Percentiles rank a stretch among this genome's conserved stretches.
Conservation (phyloP, 441 rosid genomes). For the Mallotus repandus region DNA sequence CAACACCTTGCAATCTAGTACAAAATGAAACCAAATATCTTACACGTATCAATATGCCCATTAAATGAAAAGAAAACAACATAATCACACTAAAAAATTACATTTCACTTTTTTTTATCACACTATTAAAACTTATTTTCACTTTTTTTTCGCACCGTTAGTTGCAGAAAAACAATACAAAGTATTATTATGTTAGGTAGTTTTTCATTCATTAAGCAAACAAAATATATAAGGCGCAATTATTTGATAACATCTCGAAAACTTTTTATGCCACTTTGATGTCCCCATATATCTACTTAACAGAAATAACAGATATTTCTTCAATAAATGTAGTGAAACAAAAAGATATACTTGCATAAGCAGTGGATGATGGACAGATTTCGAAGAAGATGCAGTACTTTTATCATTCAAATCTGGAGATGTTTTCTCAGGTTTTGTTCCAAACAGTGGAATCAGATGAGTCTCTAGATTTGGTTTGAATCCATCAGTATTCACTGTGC, state of each 20-base stretch:
- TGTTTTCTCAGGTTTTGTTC: slow-evolving; percentile 55
- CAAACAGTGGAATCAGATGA: slow-evolving; percentile 77
- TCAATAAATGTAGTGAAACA: slow-evolving; percentile 2
- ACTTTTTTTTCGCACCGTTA: background rate
- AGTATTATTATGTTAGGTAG: background rate
- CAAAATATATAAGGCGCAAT: background rate
- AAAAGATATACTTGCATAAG: slow-evolving; percentile 69
- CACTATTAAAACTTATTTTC: background rate
- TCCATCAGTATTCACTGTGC: slow-evolving; percentile 88
- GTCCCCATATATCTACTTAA: background rate
- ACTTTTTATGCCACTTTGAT: background rate
- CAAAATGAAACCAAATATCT: background rate
- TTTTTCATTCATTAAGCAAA: background rate
- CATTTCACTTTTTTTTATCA: background rate
- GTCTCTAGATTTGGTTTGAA: slow-evolving; percentile 93
- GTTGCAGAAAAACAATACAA: background rate
- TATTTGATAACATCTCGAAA: background rate
- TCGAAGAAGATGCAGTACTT: slow-evolving; percentile 37
- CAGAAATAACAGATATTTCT: background rate
- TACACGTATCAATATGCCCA: background rate
- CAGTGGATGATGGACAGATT: slow-evolving; percentile 71
- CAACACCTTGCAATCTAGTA: background rate
- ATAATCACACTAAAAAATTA: background rate
- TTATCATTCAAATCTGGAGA: slow-evolving; percentile 52
- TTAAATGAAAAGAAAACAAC: background rate